Evolutionary conservation across 495 filamentous ascomycete species (phyloP).

Genomic region (Talaromyces liani): DNA sequence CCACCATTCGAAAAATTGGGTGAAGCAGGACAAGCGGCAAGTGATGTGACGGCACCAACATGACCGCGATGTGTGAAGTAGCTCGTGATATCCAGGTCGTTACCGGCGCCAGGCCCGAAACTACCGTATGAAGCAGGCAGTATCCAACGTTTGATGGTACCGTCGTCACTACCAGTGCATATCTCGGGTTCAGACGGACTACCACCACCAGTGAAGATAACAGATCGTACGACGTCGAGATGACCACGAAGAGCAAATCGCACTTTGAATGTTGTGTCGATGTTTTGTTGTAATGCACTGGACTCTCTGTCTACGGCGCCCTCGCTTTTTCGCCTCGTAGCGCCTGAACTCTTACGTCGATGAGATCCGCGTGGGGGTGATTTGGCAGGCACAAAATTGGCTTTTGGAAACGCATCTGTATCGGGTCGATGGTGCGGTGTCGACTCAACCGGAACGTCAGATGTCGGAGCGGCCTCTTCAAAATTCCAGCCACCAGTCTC

Average conservation of each 20-base stretch:
- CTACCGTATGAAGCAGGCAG: slow-evolving; percentile 70
- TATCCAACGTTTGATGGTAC: slow-evolving; percentile 92
- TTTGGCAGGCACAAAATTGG: slow-evolving; percentile 66
- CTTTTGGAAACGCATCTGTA: slow-evolving; percentile 75
- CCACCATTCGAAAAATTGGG: slow-evolving; percentile 85
- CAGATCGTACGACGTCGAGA: slow-evolving; percentile 83
- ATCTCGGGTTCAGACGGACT: slow-evolving; percentile 93
- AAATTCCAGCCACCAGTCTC: slow-evolving; percentile 88
- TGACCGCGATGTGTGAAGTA: slow-evolving; percentile 96
- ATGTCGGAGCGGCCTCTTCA: slow-evolving; percentile 50
- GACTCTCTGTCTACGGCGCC: slow-evolving; percentile 43
- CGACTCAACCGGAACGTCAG: slow-evolving; percentile 36
- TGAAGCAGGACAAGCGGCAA: slow-evolving; percentile 78
- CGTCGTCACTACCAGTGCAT: slow-evolving; percentile 93
- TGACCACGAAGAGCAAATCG: slow-evolving; percentile 88
- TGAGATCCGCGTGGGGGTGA: slow-evolving; percentile 71
- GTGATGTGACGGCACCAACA: slow-evolving; percentile 75
- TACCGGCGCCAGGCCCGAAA: slow-evolving; percentile 45
- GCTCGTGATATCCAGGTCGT: slow-evolving; percentile 81
- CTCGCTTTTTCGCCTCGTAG: slow-evolving; percentile 53
- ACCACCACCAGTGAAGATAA: slow-evolving; percentile 93
- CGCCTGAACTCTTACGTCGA: slow-evolving; percentile 73
- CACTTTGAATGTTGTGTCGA: slow-evolving; percentile 75
- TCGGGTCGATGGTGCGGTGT: slow-evolving; percentile 63
- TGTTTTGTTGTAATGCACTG: slow-evolving; percentile 31